Conservation (phyloP, 768 basidiomycete genomes). For the Suillus decipiens region DNA sequence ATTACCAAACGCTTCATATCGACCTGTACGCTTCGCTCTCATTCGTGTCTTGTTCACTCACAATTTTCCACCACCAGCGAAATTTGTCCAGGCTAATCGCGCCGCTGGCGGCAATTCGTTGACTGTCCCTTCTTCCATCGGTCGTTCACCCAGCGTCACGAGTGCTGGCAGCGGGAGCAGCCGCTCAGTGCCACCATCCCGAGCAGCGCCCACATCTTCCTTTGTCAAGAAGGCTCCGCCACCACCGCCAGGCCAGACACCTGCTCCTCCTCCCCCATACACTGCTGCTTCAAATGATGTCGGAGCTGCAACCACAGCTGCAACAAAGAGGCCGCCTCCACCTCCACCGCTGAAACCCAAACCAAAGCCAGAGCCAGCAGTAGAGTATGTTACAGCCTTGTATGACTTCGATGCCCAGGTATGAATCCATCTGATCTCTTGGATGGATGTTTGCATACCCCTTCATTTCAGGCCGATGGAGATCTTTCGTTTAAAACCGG, state of each 20-base stretch:
- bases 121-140: conserved; percentile 40
- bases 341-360: conserved; percentile 92
- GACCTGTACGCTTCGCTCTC: conserved; percentile 58
- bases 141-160: conserved; percentile 29
- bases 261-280: conserved; percentile 52
- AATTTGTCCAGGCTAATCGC: conserved; percentile 62
- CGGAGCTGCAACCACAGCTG: conserved; percentile 33
- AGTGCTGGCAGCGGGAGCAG: conserved; percentile 29
- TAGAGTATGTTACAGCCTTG: conserved; percentile 84
- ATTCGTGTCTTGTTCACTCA: conserved; percentile 13
- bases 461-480: conserved; percentile 69
- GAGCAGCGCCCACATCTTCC: conserved; percentile 22
- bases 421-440: conserved; percentile 18
- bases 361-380: conserved; percentile 63
- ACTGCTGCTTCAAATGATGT: conserved; percentile 29
- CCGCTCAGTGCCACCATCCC: conserved; percentile 25
- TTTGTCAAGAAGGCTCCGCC: conserved; percentile 48
- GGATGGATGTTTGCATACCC: not conserved
- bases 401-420: conserved; percentile 95
- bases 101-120: conserved; percentile 29
- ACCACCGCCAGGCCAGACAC: conserved; percentile 29
- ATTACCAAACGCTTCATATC: conserved; percentile 86
- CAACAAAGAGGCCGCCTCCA: conserved; percentile 79
- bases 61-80: conserved; percentile 44
- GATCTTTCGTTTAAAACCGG: conserved; percentile 90